Evolutionary conservation across 2,329 filamentous ascomycete genomes (phyloP).

Genomic region (Pseudocercospora fuligena): DNA sequence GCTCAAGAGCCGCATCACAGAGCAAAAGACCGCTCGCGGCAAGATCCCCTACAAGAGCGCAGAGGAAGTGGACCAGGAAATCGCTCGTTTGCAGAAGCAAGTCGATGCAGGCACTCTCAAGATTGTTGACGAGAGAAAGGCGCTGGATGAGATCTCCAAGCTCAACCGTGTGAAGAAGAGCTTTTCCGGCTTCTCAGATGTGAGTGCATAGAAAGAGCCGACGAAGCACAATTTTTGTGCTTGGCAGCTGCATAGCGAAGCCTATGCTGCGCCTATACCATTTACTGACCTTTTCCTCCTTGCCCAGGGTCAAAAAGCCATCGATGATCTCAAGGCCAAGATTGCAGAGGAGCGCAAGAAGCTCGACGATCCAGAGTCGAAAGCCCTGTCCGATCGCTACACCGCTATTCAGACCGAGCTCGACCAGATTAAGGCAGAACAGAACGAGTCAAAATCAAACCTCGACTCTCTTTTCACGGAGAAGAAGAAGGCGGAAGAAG

Average conservation of each 20-base stretch:
- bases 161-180: constrained; percentile 89
- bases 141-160: constrained; percentile 78
- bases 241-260: neutral
- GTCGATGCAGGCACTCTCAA: constrained; percentile 91
- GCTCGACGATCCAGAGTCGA: constrained; percentile 88
- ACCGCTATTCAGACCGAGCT: constrained; percentile 84
- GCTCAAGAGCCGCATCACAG: constrained; percentile 79
- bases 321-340: constrained; percentile 83
- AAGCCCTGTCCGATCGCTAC: constrained; percentile 86
- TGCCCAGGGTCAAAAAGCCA: constrained; percentile 70
- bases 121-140: constrained; percentile 96
- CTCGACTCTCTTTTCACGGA: constrained; percentile 84
- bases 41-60: constrained; percentile 83
- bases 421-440: constrained; percentile 86
- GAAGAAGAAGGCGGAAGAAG: constrained; percentile 77
- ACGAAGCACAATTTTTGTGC: neutral
- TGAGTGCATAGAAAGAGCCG: constrained; percentile 41
- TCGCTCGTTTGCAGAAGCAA: constrained; percentile 78
- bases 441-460: constrained; percentile 89
- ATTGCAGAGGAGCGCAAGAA: constrained; percentile 87
- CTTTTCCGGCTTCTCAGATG: constrained; percentile 80
- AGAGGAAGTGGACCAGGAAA: constrained; percentile 85
- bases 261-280: neutral
- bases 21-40: constrained; percentile 84
- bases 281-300: neutral